Base-by-base conservation (phyloP, 2,329 filamentous ascomycete genomes). In the Neofusicoccum kwambonambiense region DNA sequence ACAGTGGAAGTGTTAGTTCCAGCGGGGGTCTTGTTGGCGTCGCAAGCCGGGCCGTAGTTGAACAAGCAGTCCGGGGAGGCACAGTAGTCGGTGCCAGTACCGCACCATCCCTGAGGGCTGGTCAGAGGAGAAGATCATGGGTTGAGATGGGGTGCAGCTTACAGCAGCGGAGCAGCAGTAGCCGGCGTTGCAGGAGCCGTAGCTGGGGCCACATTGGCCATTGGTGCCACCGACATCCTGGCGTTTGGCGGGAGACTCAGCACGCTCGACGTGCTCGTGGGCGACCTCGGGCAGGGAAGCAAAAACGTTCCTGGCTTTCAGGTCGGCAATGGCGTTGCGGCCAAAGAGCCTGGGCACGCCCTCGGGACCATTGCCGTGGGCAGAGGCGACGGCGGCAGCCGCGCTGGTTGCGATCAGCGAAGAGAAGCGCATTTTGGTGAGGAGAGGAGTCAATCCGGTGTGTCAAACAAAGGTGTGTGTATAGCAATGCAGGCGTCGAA, bases 31-130 rank as follows among this genome's bases (percentile, higher is more conserved):
- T 77, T 71, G 68, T 89, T 88, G 62, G 83, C 86, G 68, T 89
- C 86, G 68, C 87, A 90, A 3, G 76, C 82, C 19, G 86, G 80
- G n/a, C 86, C 86, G 68, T 85, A 88, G 68, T 83, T 76, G 70
- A 88, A 85, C 71, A 86, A 81, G 71, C 87, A 90, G 62, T 87
- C 83, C 2, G 87, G 87, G 19, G 86, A 83, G 35, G 81, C 80
- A 75, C 87, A 90, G 74, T 87, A 87, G 1, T 84, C 81, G 11
- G 72, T 72, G 3, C 78, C 80, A n/a, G 73, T 80, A 57, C 86
- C 86, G 67, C 86, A 88, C 80, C 83, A 87, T 45, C 76, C 76
- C 61, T 63, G 31, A 13, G 9, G n/a, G 12, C n/a, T 15, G 6
- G 50, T 63, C n/a, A 63, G 61, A 12, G 8, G 17, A 5, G 47